Base-by-base conservation (phyloP, 768 basidiomycete species). In the Lenzites betulinus region DNA sequence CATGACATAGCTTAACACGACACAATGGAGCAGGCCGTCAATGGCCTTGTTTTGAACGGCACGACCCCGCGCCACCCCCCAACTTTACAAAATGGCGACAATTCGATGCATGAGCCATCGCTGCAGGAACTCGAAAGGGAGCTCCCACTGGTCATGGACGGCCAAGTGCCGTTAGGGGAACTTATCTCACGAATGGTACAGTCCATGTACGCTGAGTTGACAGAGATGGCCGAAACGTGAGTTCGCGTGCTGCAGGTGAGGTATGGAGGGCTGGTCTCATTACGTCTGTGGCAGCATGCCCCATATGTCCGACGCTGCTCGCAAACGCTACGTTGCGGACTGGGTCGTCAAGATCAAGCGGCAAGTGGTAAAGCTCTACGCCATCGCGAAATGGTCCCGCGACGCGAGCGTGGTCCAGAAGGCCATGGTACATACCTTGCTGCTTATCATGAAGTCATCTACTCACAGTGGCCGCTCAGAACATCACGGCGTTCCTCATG, bases 341-440 rank as follows among this genome's bases (percentile, higher is more conserved):
- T 95, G 90, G 84, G 92, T 93, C 0, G 89, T 93, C n/a, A 87
- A 88, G 71, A 91, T 83, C 6, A 91, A 95, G 74, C 90, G 93
- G 67, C 93, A 96, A 68, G 84, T 93, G 35, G 88, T 93, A 30
- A 95, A 95, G 72, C 75, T 95, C 15, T 92, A 93, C 67, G 94
- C 93, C 12, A 83, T 94, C 28, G 82, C 83, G 8, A 90, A 93
- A 67, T 97, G 94, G 94, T 82, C 90, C 38, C 81, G 90, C 61
- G 93, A 95, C 71, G 89, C 90, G 42, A 83, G 84, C 59, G 87
- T 88, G 7, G 87, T 92, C 42, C 92, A 94, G 74, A 92, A 90
- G 74, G 90, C 88, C 78, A 92, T 93, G 92, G 92, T 86, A 66
- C 66, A 68, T 67, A 18, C 48, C 30, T 9, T n/a, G 12, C 12